These are phyloP conservation scores for Globisporangium paddicum DNA, from an alignment of 352 stramenopile species.

Conservation along the genomic window DNA sequence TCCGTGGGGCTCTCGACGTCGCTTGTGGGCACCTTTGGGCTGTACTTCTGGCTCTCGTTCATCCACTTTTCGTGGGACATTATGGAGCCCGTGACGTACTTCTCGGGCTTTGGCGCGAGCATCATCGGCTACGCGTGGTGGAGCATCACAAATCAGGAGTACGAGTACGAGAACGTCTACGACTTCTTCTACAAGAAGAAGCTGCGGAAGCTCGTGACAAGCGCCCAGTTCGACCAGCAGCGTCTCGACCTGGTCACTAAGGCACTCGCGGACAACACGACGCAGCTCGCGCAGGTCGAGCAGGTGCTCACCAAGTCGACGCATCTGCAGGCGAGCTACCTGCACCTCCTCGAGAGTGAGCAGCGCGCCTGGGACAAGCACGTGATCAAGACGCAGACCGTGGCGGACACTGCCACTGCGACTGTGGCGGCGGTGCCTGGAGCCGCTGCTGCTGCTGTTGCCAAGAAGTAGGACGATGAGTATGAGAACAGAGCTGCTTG, in stretches of 20 bases:
- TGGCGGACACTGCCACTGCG: not conserved
- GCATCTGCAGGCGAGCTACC: slow-evolving; percentile 60
- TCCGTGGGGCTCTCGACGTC: slow-evolving; percentile 48
- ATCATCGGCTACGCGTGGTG: slow-evolving; percentile 82
- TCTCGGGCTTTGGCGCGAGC: slow-evolving; percentile 76
- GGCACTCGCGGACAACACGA: slow-evolving; percentile 27
- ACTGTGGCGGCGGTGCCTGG: not conserved
- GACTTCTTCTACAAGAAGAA: slow-evolving; percentile 78
- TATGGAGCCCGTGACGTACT: slow-evolving; percentile 90
- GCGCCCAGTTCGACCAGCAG: slow-evolving; percentile 51
- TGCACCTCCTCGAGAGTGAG: slow-evolving; percentile 45
- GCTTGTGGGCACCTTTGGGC: slow-evolving; percentile 69
- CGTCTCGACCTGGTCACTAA: slow-evolving; percentile 39
- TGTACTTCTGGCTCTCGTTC: slow-evolving; percentile 88
- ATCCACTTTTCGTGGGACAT: slow-evolving; percentile 90
- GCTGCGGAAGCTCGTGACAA: slow-evolving; percentile 46
- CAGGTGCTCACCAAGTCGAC: slow-evolving; percentile 63
- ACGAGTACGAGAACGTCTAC: slow-evolving; percentile 88
- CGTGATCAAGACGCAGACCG: slow-evolving; percentile 1
- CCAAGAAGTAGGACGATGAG: not conserved
- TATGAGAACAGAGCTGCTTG: not conserved
- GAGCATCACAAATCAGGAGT: slow-evolving; percentile 83
- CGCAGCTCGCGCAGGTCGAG: slow-evolving; percentile 45
- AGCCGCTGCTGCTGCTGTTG: not conserved
- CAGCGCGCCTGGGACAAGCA: slow-evolving; percentile 7